Percentiles rank a stretch among this genome's conserved stretches.
Evolutionary conservation across 306 rosid genomes (phyloP).

Genomic region (Hippophae tibetana): DNA sequence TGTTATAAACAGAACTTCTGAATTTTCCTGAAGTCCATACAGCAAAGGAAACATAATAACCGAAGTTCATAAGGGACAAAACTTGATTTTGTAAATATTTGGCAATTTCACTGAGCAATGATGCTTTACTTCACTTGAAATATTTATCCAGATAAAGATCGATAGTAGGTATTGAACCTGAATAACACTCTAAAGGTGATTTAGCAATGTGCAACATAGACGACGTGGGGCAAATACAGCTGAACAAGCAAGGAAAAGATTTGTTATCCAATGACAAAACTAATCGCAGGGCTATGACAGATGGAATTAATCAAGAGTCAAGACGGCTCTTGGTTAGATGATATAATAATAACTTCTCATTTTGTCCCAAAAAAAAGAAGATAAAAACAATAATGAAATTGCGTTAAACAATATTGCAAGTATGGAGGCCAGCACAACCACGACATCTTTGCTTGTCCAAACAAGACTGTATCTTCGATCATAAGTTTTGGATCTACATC

Average conservation of each 20-base stretch:
- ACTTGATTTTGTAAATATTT: no score
- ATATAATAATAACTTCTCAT: no score
- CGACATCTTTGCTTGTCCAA: constrained; percentile 88
- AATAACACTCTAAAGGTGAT: no score
- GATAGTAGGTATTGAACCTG: not conserved
- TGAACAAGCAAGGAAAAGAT: not conserved
- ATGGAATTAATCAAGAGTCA: not conserved
- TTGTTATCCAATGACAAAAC: not conserved
- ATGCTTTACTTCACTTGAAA: no score
- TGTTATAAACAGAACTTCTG: no score
- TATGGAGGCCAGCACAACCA: constrained; percentile 48
- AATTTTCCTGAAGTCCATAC: no score
- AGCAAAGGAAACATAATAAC: no score
- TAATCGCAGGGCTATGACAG: not conserved
- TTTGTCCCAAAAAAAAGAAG: not conserved
- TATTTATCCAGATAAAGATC: no score
- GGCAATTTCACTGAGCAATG: no score
- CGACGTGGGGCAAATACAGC: not conserved
- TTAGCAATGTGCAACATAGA: no score
- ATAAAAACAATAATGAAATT: not conserved
- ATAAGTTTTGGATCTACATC: constrained; percentile 81
- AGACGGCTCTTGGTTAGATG: no score
- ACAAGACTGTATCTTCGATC: constrained; percentile 94
- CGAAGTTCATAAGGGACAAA: no score
- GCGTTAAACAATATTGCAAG: not conserved